Evolutionary conservation across 768 basidiomycete species (phyloP), one percentile per base, ranked within the genome.

Genomic region (Naematelia encephala): DNA sequence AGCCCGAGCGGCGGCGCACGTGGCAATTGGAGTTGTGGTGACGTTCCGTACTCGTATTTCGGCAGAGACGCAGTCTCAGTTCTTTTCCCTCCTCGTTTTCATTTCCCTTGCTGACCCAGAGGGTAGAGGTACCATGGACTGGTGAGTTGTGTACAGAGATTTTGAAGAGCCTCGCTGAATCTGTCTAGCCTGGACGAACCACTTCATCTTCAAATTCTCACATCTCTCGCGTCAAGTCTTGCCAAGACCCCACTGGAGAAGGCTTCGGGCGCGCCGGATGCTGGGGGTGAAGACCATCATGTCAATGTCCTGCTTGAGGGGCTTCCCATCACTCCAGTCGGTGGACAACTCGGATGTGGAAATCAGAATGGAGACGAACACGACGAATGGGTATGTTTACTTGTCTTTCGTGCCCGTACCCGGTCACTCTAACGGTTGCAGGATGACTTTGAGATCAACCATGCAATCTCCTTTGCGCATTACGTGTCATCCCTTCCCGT

Each of bases 381-480:
- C 5, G 70, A 72, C 21, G 66, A 61, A 54, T 72, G 73, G 73
- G 70, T 70, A 21, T 55, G 70, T 56, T 23, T 5, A 22, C 8
- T 8, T 11, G 19, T 19, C 11, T 8, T 19, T 23, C 34, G 39
- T 39, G n/a, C n/a, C n/a, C n/a, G n/a, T n/a, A n/a, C 34, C 8
- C 16, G 34, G 34, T 22, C 2, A 11, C 21, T 19, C 46, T 48
- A 4, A 48, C 46, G 46, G 46, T 19, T 34, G 30, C 26, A 74
- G 73, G 63, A 28, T 27, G 69, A 72, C 23, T 72, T 66, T 54
- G 65, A 70, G 42, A 56, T 68, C 57, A 73, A 75, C 48, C 67
- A 70, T 58, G 69, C 69, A 3, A 72, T 73, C 57, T 75, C 74
- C 5, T 75, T 70, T 45, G 69, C 72, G 14, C 70, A 68, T 49